Conservation (phyloP, 306 rosid genomes). For the Pterocarpus santalinus region DNA sequence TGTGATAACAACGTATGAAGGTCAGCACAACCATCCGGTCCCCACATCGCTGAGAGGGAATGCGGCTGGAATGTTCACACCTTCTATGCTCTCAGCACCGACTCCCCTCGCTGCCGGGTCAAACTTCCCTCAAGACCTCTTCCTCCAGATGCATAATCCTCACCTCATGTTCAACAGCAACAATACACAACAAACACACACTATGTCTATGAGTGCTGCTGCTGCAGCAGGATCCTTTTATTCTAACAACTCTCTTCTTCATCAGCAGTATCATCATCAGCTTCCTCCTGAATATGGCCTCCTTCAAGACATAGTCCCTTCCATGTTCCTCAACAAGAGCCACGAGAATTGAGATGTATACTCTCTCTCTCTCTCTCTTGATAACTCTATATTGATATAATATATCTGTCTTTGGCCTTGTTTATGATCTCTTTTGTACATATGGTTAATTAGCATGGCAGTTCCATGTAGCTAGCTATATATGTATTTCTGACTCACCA, state of each 20-base stretch:
- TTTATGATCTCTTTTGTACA: conserved; percentile 41
- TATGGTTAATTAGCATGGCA: conserved; percentile 18
- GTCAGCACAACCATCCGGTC: conserved; percentile 88
- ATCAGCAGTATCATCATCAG: conserved; percentile 47
- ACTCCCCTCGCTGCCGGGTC: conserved; percentile 47
- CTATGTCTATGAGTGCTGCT: not conserved
- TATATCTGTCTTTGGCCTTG: not conserved
- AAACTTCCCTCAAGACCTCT: conserved; percentile 57
- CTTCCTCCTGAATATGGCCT: conserved; percentile 61
- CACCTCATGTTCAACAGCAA: conserved; percentile 2
- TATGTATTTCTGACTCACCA: conserved; percentile 36
- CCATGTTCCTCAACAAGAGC: conserved; percentile 75
- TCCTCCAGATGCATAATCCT: conserved; percentile 39
- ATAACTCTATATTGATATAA: not conserved
- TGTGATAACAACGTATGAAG: conserved; percentile 89
- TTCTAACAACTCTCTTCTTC: conserved; percentile 41
- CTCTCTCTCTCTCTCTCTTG: not conserved
- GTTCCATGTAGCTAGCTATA: not conserved
- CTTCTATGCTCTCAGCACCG: conserved; percentile 46
- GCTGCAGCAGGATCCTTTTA: conserved; percentile 25
- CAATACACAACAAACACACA: conserved; percentile 28
- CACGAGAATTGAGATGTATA: conserved; percentile 39
- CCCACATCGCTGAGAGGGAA: conserved; percentile 79
- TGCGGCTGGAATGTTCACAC: conserved; percentile 72
- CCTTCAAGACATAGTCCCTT: conserved; percentile 79